Evolutionary conservation across 768 basidiomycete species (phyloP).

Genomic region (Rhizopogon rudus): DNA sequence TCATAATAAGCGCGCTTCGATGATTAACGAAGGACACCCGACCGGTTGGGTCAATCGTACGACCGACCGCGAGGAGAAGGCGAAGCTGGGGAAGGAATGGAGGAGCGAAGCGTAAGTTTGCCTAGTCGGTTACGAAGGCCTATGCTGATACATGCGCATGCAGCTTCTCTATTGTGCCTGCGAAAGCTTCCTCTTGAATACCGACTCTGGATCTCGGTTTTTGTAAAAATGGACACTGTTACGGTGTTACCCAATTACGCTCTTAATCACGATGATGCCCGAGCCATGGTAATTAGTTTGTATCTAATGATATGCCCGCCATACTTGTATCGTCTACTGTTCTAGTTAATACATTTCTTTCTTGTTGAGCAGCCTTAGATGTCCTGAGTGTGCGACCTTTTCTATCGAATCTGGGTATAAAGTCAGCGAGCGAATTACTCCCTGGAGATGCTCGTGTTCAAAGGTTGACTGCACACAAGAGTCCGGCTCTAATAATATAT

Average conservation of each 20-base stretch:
- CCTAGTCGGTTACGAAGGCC: neutral
- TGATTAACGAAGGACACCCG: constrained; percentile 63
- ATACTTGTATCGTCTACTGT: neutral
- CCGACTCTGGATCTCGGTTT: neutral
- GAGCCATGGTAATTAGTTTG: neutral
- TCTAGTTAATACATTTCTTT: neutral
- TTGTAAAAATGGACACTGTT: no score
- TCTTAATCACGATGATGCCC: neutral
- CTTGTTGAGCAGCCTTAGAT: neutral
- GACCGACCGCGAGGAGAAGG: constrained; percentile 36
- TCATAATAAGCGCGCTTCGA: constrained; percentile 59
- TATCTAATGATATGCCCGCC: neutral
- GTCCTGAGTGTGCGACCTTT: no score
- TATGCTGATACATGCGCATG: neutral
- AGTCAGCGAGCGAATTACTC: no score
- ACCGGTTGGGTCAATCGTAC: constrained; percentile 68
- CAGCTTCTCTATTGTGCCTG: neutral
- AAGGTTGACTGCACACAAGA: no score
- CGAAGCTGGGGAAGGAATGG: constrained; percentile 44
- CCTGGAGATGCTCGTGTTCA: neutral
- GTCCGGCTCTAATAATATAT: no score
- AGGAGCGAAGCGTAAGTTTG: constrained; percentile 42
- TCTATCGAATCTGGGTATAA: no score
- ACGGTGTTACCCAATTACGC: neutral
- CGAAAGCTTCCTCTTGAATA: neutral